Percentiles rank a stretch among this genome's conserved stretches.
Conservation (phyloP, 768 basidiomycete genomes). For the Mycena haematopus region DNA sequence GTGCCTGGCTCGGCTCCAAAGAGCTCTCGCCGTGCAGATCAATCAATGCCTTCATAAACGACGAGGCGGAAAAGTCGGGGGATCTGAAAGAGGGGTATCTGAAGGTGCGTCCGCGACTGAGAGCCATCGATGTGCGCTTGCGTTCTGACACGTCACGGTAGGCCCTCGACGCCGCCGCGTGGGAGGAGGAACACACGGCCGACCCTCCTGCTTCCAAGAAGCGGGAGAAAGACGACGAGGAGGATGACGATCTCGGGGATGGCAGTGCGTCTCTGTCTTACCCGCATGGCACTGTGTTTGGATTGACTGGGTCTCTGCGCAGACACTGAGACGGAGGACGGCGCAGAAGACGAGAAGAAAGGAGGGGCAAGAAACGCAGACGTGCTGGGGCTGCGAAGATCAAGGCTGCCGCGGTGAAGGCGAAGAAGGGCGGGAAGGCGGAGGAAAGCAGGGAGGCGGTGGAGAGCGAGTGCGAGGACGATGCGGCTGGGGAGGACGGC, state of each 20-base stretch:
- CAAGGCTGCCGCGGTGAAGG: conserved; percentile 33
- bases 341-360: conserved; percentile 48
- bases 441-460: conserved; percentile 53
- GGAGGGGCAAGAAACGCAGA: conserved; percentile 62
- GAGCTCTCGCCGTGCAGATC: conserved; percentile 86
- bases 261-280: conserved; percentile 23
- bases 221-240: conserved; percentile 16
- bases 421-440: conserved; percentile 63
- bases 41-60: conserved; percentile 84
- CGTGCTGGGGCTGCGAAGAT: conserved; percentile 38
- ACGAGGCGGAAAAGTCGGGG: conserved; percentile 67
- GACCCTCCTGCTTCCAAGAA: conserved; percentile 20
- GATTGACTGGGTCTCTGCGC: too few species aligned
- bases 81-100: conserved; percentile 74
- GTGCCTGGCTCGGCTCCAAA: conserved; percentile 86
- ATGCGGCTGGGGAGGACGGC: conserved; percentile 71
- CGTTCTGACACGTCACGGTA: conserved; percentile 24
- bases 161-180: conserved; percentile 64
- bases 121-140: background rate
- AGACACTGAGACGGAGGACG: background rate
- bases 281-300: background rate
- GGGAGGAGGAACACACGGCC: conserved; percentile 47
- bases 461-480: conserved; percentile 49
- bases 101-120: conserved; percentile 36
- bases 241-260: conserved; percentile 18